Percentiles rank a stretch among this genome's conserved stretches.
Conservation (phyloP, 1,284 basidiomycete species). For the Sutorius eximius region DNA sequence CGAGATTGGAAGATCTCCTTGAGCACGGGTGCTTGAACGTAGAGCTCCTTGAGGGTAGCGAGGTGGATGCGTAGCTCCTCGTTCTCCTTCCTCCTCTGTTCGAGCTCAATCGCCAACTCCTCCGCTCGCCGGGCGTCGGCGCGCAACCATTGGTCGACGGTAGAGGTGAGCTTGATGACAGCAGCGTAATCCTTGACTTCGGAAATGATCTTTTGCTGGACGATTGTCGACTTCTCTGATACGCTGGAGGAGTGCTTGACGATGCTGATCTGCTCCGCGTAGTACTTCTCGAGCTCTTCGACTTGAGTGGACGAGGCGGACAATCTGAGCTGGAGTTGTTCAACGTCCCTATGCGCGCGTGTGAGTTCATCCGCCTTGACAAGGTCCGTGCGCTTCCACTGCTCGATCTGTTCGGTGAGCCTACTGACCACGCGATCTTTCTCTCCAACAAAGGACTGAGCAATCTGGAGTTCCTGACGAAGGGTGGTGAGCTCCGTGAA, state of each 20-base stretch:
- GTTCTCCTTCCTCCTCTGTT: constrained; percentile 10
- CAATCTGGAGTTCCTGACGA: neutral
- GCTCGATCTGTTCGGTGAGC: neutral
- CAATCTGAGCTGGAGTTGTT: neutral
- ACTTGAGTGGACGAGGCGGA: neutral
- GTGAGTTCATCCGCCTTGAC: neutral
- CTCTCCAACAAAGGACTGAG: neutral
- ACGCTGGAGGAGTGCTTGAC: neutral
- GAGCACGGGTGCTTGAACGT: constrained; percentile 8
- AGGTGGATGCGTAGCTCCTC: constrained; percentile 2
- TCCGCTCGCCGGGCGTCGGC: constrained; percentile 10
- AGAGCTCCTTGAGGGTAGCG: constrained; percentile 9
- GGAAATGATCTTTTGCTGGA: neutral
- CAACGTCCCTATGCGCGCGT: neutral
- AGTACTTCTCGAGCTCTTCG: neutral
- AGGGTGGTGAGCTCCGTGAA: neutral
- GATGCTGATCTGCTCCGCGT: neutral
- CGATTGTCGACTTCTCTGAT: neutral
- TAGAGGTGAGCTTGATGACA: constrained; percentile 7
- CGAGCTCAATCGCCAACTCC: constrained; percentile 2
- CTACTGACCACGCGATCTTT: neutral
- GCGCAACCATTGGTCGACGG: constrained; percentile 10
- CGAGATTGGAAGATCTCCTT: constrained; percentile 13
- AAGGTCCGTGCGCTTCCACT: neutral
- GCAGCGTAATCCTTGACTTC: constrained; percentile 3